These are phyloP conservation scores for Schizochytrium sp. DNA, from an alignment of 108 stramenopile species.

Conservation along the genomic window DNA sequence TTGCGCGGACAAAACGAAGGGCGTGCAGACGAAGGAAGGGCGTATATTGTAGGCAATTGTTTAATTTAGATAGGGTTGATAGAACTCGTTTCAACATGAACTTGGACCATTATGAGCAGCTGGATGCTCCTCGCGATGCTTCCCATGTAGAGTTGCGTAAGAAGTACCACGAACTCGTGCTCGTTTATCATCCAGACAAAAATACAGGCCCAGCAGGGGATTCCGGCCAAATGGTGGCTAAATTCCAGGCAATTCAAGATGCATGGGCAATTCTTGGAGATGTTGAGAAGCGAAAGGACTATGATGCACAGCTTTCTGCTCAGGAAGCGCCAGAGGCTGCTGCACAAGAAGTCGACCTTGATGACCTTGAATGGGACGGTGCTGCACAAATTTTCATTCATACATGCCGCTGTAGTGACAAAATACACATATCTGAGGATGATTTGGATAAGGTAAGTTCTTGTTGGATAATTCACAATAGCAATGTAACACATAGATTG, in stretches of 20 bases:
- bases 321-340: not conserved
- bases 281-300: not conserved
- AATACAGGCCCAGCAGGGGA: not conserved
- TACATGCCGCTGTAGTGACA: conserved; percentile 9
- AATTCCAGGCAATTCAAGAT: not conserved
- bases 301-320: not conserved
- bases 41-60: too few relatives aligned
- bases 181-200: conserved; percentile 5
- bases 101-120: not conserved
- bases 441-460: not conserved
- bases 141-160: conserved; percentile 5
- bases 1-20: too few relatives aligned
- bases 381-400: not conserved
- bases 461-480: not conserved
- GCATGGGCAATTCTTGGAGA: conserved; percentile 13
- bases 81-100: too few relatives aligned
- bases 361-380: conserved; percentile 17
- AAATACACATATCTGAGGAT: not conserved
- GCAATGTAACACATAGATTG: too few relatives aligned
- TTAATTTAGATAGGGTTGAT: too few relatives aligned
- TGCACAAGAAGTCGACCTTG: not conserved
- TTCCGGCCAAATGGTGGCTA: not conserved
- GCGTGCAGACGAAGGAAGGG: too few relatives aligned
- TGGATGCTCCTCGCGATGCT: not conserved
- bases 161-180: not conserved